Evolutionary conservation across 257 asterid genomes (phyloP), one percentile per base, ranked within the genome.

Genomic region (Petrea volubilis): DNA sequence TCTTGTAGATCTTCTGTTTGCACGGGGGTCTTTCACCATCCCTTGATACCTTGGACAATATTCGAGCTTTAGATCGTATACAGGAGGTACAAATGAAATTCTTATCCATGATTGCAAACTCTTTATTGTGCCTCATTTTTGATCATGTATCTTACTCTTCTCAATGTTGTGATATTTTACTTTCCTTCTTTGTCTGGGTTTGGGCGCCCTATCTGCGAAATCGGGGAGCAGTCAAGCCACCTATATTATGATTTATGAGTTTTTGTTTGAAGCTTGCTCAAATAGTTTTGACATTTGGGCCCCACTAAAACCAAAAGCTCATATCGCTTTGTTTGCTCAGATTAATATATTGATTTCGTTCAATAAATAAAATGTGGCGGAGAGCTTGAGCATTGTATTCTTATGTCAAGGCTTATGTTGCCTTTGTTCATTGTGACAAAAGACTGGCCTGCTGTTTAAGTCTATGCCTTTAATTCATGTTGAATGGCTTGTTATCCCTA

Each of bases 1-100:
- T 67, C 41, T 77, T 82, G 75, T 66, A 94, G 98, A 50, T 94
- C 68, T 94, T 94, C 85, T 94, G 99, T 82, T 88, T 94, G 89
- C 99, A 94, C 74, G 98, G 99, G 56, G 99, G 99, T 55, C 99
- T 94, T 78, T 94, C 99, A 63, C 99, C 99, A 13, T 94, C 99
- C 71, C 90, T 91, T 75, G 99, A 94, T 78, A 94, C 99, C 55
- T 85, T 94, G 15, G 99, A 94, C 84, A 94, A 94, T 61, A 80
- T 94, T n/a, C 97, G 99, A 73, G 82, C 98, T 12, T 78, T 94
- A 77, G 99, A 94, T 61, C 99, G 99, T 78, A 94, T 91, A 81
- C 99, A 94, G 74, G 99, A 91, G 98, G 99, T 91, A 84, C 28
- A 17, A 24, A 8, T 28, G 13, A 40, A 33, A 34, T 29, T 25